Conservation (phyloP, 2,329 filamentous ascomycete species). For the Nothophaeocryptopus gaeumannii region DNA sequence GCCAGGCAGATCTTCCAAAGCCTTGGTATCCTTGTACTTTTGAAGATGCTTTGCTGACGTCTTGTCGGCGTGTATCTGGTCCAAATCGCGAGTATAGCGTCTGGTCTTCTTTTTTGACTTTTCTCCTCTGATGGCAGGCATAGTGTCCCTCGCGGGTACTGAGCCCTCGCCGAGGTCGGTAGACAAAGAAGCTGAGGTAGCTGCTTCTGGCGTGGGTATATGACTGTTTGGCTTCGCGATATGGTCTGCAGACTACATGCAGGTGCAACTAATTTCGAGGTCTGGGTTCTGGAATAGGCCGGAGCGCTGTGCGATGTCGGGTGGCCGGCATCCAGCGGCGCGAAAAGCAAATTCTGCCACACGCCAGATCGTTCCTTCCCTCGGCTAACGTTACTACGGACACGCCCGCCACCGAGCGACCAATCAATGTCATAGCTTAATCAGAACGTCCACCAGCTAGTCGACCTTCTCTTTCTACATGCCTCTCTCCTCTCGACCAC, state of each 20-base stretch:
- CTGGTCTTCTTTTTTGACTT: slow-evolving; percentile 50
- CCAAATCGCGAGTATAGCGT: slow-evolving; percentile 69
- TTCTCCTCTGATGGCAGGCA: slow-evolving; percentile 52
- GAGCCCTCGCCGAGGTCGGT: slow-evolving; percentile 16
- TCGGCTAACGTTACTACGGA: too few species aligned
- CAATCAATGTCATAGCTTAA: too few species aligned
- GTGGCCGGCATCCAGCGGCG: neutral
- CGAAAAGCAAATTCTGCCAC: slow-evolving; percentile 9
- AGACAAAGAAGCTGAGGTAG: neutral
- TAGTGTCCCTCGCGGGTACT: slow-evolving; percentile 27
- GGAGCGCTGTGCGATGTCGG: too few species aligned
- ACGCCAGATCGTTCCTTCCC: too few species aligned
- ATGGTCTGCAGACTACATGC: slow-evolving; percentile 9
- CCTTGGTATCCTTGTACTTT: slow-evolving; percentile 74
- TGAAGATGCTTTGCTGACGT: slow-evolving; percentile 74
- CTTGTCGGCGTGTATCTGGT: slow-evolving; percentile 86
- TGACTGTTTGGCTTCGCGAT: neutral
- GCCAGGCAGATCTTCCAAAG: slow-evolving; percentile 80
- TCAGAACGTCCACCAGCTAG: neutral
- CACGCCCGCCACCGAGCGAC: too few species aligned
- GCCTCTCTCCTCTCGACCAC: slow-evolving; percentile 20
- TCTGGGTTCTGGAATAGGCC: too few species aligned
- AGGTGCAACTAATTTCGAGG: too few species aligned
- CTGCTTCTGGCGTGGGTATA: slow-evolving; percentile 2
- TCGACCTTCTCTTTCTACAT: slow-evolving; percentile 19